Evolutionary conservation across 495 filamentous ascomycete species (phyloP).

Genomic region (Neurospora intermedia): DNA sequence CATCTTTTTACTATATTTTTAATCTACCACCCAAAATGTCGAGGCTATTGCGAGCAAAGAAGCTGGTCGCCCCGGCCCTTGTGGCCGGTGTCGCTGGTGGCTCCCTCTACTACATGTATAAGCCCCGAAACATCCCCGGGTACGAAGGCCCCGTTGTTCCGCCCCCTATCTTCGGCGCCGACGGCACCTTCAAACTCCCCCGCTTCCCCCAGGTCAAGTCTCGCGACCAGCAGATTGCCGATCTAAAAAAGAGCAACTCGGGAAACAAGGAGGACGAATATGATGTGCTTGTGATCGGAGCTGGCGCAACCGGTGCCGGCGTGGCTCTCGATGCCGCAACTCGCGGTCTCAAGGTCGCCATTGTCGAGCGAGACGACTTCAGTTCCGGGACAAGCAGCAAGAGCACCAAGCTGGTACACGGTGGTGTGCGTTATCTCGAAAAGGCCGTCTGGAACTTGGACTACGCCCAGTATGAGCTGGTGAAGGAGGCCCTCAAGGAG

Average conservation of each 20-base stretch:
- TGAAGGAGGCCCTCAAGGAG: constrained; percentile 91
- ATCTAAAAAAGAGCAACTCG: constrained; percentile 38
- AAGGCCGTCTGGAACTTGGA: constrained; percentile 96
- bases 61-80: constrained; percentile 28
- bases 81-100: constrained; percentile 35
- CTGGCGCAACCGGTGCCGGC: constrained; percentile 83
- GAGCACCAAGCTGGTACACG: constrained; percentile 94
- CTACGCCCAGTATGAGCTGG: constrained; percentile 87
- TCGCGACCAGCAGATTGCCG: constrained; percentile 53
- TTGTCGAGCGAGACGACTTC: constrained; percentile 96
- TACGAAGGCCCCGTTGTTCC: constrained; percentile 69
- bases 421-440: constrained; percentile 90
- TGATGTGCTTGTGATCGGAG: constrained; percentile 85
- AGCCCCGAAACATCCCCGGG: constrained; percentile 78
- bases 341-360: constrained; percentile 80
- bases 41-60: constrained; percentile 19
- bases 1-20: background rate
- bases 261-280: constrained; percentile 44
- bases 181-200: constrained; percentile 68
- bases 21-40: constrained; percentile 13
- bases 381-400: constrained; percentile 89
- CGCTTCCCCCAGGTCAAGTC: constrained; percentile 70
- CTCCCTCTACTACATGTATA: constrained; percentile 65
- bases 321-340: constrained; percentile 92
- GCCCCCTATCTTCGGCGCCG: constrained; percentile 67